Conservation (phyloP, 768 basidiomycete species). For the Amanita polypyramis region DNA sequence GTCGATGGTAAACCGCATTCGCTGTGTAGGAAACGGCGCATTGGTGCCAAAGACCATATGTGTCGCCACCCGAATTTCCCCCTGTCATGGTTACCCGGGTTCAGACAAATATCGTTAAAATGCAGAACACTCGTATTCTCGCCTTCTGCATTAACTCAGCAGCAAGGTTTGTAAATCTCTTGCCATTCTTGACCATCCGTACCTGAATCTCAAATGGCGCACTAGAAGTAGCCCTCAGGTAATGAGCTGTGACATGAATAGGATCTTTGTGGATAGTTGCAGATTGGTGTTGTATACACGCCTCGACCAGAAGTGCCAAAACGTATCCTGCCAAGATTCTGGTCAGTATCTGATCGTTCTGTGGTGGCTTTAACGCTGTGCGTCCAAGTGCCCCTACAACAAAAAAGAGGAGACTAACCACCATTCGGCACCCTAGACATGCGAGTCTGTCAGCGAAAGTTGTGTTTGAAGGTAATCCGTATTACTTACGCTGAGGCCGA, state of each 20-base stretch:
- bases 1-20: conserved; percentile 22
- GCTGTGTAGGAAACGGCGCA: conserved; percentile 17
- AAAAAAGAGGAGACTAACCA: conserved; percentile 21
- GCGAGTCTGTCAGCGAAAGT: neutral
- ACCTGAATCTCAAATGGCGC: conserved; percentile 38
- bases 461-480: too few species aligned
- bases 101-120: neutral
- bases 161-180: conserved; percentile 43
- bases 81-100: conserved; percentile 20
- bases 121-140: neutral
- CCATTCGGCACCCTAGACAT: conserved; percentile 39
- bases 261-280: conserved; percentile 40
- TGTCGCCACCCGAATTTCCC: conserved; percentile 32
- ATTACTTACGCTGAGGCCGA: conserved; percentile 29
- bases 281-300: conserved; percentile 42
- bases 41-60: conserved; percentile 50
- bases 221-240: conserved; percentile 31
- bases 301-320: conserved; percentile 42
- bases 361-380: neutral
- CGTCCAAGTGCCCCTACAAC: too few species aligned
- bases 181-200: conserved; percentile 35
- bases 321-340: conserved; percentile 37
- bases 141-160: conserved; percentile 55
- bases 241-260: conserved; percentile 53
- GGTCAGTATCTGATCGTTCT: too few species aligned